Evolutionary conservation across 371 early-diverging fungal species (phyloP).

Genomic region (Choanephora cucurbitarum): DNA sequence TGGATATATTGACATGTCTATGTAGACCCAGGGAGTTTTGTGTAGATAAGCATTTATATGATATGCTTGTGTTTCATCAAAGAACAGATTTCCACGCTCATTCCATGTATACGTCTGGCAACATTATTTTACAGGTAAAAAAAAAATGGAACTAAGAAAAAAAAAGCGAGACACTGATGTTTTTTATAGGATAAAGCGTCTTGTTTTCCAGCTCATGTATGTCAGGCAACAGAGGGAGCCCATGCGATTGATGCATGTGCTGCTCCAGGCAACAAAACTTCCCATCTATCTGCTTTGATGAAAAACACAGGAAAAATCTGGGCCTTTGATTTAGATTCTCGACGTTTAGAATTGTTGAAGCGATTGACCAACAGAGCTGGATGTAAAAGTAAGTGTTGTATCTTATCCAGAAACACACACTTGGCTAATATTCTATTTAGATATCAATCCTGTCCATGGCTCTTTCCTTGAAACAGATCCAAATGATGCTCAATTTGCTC

Average conservation of each 20-base stretch:
- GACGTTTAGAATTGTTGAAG: conserved; percentile 80
- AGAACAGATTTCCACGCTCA: conserved; percentile 84
- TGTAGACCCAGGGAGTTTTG: conserved; percentile 45
- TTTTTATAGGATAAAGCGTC: conserved; percentile 82
- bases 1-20: not conserved
- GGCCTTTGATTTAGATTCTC: conserved; percentile 90
- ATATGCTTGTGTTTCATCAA: conserved; percentile 85
- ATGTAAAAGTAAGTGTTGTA: conserved; percentile 77
- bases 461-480: conserved; percentile 74
- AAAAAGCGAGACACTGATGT: too few relatives aligned
- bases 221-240: conserved; percentile 70
- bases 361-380: conserved; percentile 75
- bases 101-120: conserved; percentile 69
- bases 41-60: conserved; percentile 75
- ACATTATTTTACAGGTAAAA: conserved; percentile 81
- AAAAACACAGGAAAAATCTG: conserved; percentile 84
- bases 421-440: conserved; percentile 29
- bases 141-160: not conserved
- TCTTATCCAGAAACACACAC: not conserved
- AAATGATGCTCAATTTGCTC: conserved; percentile 56
- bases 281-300: conserved; percentile 89
- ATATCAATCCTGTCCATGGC: conserved; percentile 61
- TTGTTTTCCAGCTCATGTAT: conserved; percentile 95
- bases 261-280: conserved; percentile 99
- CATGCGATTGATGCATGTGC: conserved; percentile 97